Evolutionary conservation across 2,329 filamentous ascomycete species (phyloP).

Genomic region (Chaetomiaceae sp.): DNA sequence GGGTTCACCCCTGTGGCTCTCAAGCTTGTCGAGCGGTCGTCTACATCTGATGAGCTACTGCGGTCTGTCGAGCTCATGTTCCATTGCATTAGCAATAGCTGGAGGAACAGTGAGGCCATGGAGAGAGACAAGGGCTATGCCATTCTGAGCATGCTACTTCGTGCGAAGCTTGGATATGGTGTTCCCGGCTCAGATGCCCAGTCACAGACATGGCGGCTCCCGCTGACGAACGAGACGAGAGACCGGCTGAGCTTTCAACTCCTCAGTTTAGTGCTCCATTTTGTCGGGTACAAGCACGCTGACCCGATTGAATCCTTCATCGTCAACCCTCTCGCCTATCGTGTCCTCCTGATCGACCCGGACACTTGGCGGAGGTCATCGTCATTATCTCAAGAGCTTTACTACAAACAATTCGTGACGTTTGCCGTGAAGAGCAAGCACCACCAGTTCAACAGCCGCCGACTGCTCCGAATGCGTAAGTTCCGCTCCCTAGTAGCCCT

Average conservation of each 20-base stretch:
- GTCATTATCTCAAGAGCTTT: slow-evolving; percentile 73
- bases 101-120: slow-evolving; percentile 98
- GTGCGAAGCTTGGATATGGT: slow-evolving; percentile 69
- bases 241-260: slow-evolving; percentile 58
- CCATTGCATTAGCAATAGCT: slow-evolving; percentile 80
- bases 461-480: slow-evolving; percentile 86
- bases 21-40: slow-evolving; percentile 76
- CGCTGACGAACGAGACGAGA: slow-evolving; percentile 49
- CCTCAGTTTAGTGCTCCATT: slow-evolving; percentile 72
- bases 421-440: slow-evolving; percentile 90
- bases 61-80: slow-evolving; percentile 80
- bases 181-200: slow-evolving; percentile 35
- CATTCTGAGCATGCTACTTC: slow-evolving; percentile 76
- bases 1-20: slow-evolving; percentile 83
- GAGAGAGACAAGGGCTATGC: slow-evolving; percentile 93
- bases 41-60: slow-evolving; percentile 64
- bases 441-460: slow-evolving; percentile 84
- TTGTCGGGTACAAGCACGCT: slow-evolving; percentile 82
- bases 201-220: slow-evolving; percentile 37
- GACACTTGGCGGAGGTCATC: slow-evolving; percentile 87
- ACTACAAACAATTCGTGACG: slow-evolving; percentile 86
- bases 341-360: slow-evolving; percentile 84
- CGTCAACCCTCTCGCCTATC: slow-evolving; percentile 91
- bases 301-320: slow-evolving; percentile 84
- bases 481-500: slow-evolving; percentile 12